Conservation (phyloP, 2,329 filamentous ascomycete species). For the Hypoxylon sp. region DNA sequence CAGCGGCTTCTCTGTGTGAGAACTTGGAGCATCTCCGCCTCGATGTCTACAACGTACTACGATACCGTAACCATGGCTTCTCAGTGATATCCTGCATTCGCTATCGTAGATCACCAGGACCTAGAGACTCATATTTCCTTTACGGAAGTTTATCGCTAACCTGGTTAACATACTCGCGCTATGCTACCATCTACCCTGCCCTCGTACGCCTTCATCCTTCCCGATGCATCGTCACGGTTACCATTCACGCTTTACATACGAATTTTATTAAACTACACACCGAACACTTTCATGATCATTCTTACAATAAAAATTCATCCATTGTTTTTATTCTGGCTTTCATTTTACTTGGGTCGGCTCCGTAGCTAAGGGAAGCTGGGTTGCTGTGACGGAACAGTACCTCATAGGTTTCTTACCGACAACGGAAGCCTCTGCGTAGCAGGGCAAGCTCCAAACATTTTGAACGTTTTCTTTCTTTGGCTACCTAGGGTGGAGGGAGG, state of each 20-base stretch:
- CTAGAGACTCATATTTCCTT: neutral
- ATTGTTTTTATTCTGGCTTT: conserved; percentile 21
- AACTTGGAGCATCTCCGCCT: no score
- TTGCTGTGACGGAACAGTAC: conserved; percentile 1
- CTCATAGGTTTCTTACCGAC: conserved; percentile 1
- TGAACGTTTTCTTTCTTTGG: conserved; percentile 2
- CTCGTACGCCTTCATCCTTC: conserved; percentile 21
- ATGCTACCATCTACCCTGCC: neutral
- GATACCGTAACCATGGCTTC: no score
- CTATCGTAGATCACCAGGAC: no score
- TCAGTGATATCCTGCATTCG: no score
- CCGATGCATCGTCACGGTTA: conserved; percentile 16
- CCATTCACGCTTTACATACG: conserved; percentile 23
- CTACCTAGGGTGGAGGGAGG: conserved; percentile 11
- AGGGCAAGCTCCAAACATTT: conserved; percentile 4
- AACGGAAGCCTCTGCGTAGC: conserved; percentile 1
- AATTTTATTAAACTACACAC: conserved; percentile 18
- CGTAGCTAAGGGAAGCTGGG: conserved; percentile 8
- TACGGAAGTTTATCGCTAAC: neutral
- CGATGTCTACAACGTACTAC: no score
- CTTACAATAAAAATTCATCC: conserved; percentile 19
- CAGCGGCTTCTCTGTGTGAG: no score
- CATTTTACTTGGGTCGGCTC: conserved; percentile 7
- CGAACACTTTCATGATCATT: conserved; percentile 7
- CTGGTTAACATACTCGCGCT: neutral